Percentiles rank a stretch among this genome's conserved stretches.
Evolutionary conservation across 2,329 filamentous ascomycete species (phyloP).

Genomic region (Botryosphaeria dothidea): DNA sequence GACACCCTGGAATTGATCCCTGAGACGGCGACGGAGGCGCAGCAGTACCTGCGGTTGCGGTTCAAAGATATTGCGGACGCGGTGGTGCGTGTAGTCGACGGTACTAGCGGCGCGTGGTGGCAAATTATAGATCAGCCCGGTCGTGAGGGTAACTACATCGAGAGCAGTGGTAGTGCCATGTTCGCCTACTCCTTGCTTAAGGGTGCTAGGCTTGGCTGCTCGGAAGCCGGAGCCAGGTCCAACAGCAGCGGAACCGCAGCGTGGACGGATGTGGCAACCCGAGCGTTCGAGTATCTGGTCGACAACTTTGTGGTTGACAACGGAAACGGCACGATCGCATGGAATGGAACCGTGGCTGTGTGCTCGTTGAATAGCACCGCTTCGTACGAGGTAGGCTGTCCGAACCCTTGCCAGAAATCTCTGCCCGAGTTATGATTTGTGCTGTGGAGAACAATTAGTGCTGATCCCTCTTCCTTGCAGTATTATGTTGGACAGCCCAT

Average conservation of each 20-base stretch:
- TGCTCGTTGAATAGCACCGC: conserved; percentile 29
- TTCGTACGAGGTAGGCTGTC: conserved; percentile 27
- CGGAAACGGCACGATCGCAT: conserved; percentile 33
- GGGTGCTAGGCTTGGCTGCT: conserved; percentile 33
- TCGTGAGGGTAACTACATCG: conserved; percentile 58
- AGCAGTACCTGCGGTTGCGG: conserved; percentile 22
- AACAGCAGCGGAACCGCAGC: conserved; percentile 21
- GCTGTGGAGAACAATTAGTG: not conserved
- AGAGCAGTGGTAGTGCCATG: conserved; percentile 61
- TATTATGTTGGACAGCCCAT: conserved; percentile 47
- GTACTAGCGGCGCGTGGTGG: conserved; percentile 55
- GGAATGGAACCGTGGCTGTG: conserved; percentile 33
- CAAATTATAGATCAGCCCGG: conserved; percentile 54
- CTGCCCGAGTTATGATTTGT: not conserved
- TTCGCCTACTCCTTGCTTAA: conserved; percentile 39
- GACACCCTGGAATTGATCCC: conserved; percentile 51
- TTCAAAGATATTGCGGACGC: conserved; percentile 37
- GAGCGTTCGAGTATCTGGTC: conserved; percentile 48
- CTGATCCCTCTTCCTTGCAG: conserved; percentile 25
- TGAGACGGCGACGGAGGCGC: conserved; percentile 31
- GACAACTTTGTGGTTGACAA: conserved; percentile 50
- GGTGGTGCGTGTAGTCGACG: conserved; percentile 45
- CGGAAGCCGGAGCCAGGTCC: conserved; percentile 31
- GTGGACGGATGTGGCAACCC: conserved; percentile 42
- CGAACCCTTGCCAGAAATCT: not conserved